Conservation (phyloP, 2,329 filamentous ascomycete species). For the Pestalotiopsis sp. region DNA sequence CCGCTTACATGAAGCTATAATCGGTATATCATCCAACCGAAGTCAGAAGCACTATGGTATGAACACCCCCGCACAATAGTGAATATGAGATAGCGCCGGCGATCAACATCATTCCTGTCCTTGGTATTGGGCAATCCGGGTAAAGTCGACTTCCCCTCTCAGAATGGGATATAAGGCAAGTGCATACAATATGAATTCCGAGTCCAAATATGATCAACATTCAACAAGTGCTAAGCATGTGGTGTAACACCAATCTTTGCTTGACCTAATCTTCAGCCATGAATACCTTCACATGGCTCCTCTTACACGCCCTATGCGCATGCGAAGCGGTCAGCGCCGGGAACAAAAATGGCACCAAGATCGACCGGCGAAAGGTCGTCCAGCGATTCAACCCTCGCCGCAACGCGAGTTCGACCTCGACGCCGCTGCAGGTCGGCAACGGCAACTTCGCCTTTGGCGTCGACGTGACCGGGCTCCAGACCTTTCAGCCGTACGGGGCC, state of each 20-base stretch:
- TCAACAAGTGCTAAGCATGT: background rate
- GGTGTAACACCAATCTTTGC: background rate
- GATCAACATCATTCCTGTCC: conserved; percentile 16
- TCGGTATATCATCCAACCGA: conserved; percentile 22
- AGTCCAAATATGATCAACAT: background rate
- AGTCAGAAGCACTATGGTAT: conserved; percentile 17
- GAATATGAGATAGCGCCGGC: conserved; percentile 3
- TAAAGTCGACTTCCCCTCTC: conserved; percentile 20
- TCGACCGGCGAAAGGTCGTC: conserved; percentile 36
- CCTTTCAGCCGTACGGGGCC: conserved; percentile 47
- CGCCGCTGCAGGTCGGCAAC: conserved; percentile 54
- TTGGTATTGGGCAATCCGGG: conserved; percentile 14
- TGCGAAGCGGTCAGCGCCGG: conserved; percentile 13
- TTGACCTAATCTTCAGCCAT: background rate
- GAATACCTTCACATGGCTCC: conserved; percentile 6
- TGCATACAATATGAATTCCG: background rate
- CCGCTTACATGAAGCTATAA: background rate
- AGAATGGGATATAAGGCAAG: conserved; percentile 2
- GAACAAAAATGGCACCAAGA: conserved; percentile 13
- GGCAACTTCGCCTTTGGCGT: conserved; percentile 52
- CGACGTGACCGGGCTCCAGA: conserved; percentile 49
- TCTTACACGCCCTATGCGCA: conserved; percentile 12
- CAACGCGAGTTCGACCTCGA: conserved; percentile 49
- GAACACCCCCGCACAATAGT: conserved; percentile 25
- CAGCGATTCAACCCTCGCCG: conserved; percentile 48